Base-by-base conservation (phyloP, 2,329 filamentous ascomycete species). In the Leptoxyphium fumago region DNA sequence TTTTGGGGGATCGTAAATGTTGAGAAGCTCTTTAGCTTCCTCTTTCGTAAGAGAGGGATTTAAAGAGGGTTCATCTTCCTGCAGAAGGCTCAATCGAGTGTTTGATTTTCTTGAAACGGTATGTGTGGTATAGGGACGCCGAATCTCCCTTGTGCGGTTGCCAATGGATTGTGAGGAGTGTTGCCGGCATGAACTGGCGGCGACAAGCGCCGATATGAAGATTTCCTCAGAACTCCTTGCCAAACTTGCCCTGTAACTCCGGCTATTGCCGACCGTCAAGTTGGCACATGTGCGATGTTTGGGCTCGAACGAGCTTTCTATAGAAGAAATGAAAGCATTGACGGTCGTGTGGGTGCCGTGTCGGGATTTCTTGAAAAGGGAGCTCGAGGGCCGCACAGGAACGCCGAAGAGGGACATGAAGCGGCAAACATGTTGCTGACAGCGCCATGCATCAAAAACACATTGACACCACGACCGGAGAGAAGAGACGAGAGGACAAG, bases 361-460 rank as follows among this genome's bases (percentile, higher is more conserved):
- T 9, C 15, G 11, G 32, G 32, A 15, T 13, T 36, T 36, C 32
- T 13, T 13, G 15, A 36, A 13, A 36, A 36, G 32, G 32, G 32
- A 36, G 32, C 32, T 36, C 32, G 32, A 36, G 56, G 65, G 67
- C 68, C 69, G 67, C 60, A 71, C 65, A 63, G 71, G 67, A 64
- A 66, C 66, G 65, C 68, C 69, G 66, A 72, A 61, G 65, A 71
- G 65, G 73, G 73, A 76, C 77, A 81, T 80, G 74, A 73, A 73
- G 71, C 58, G 65, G 61, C 66, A 67, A 64, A 70, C 77, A 80
- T 80, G 54, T 68, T 77, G 73, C 65, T 63, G 38, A 28, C 11
- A 17, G 38, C 38, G 38, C 38, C 38, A 26, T 26, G 21, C 21
- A 40, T 40, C 38, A 40, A 40, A 18, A 3, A 13, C 38, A 21